phyloP scores from a whole-genome alignment of 2,329 filamentous ascomycete genomes.

The Nannizziopsis arthrosporioides region DNA sequence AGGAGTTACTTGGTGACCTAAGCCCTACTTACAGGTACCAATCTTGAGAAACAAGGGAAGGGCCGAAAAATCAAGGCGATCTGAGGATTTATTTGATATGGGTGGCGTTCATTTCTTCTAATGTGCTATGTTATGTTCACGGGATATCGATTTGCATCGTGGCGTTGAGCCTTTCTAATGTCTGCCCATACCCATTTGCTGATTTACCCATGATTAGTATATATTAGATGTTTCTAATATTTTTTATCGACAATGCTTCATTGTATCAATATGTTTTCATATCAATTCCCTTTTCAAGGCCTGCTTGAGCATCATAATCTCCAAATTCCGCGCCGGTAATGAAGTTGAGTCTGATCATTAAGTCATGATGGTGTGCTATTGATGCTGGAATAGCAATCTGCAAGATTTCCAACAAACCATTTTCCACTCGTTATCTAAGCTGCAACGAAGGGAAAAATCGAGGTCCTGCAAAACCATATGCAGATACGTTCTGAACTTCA shows the following conservation, averaged over 20 bases:
- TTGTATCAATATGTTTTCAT: too few relatives aligned
- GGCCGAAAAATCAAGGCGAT: neutral
- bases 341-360: too few relatives aligned
- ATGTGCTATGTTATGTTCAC: neutral
- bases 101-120: neutral
- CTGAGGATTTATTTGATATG: neutral
- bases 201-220: neutral
- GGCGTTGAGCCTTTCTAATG: neutral
- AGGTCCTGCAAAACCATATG: constrained; percentile 72
- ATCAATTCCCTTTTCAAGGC: neutral
- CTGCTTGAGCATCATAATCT: neutral
- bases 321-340: neutral
- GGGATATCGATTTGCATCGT: neutral
- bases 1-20: constrained; percentile 31
- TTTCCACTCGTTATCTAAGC: constrained; percentile 36
- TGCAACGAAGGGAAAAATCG: constrained; percentile 67
- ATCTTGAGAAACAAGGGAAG: constrained; percentile 11
- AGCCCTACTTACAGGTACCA: constrained; percentile 33
- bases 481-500: constrained; percentile 76
- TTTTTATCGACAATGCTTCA: neutral
- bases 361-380: too few relatives aligned
- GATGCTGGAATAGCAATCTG: too few relatives aligned
- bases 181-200: too few relatives aligned
- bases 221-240: neutral
- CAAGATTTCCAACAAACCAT: too few relatives aligned